Evolutionary conservation across 495 filamentous ascomycete genomes (phyloP), one percentile per base, ranked within the genome.

Genomic region (Aspergillus olivimuriae): DNA sequence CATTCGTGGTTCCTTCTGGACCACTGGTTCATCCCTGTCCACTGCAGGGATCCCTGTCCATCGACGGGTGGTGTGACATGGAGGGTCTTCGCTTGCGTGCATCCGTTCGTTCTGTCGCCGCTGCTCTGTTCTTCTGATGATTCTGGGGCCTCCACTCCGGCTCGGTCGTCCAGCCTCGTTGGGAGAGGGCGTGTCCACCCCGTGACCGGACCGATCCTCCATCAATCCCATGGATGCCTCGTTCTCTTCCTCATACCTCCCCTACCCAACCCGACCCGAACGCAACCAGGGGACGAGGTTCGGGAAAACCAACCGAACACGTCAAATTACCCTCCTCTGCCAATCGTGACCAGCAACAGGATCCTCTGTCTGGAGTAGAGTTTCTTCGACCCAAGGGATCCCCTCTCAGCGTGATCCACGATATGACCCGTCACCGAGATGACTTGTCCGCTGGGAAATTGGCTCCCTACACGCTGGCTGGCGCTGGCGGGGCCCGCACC

Each of bases 1-100:
- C 53, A 55, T 63, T 60, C 63, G 65, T 69, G 65, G 65, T 66
- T 53, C 44, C 4, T 39, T 69, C 61, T 65, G 38, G 43, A 31
- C 65, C 65, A 69, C 47, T 63, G 56, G 51, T 59, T 63, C 38
- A 33, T 47, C 34, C 39, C 47, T 50, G 46, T 50, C 34, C 31
- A 36, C 51, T 50, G 50, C 47, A 50, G 26, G 42, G 41, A 57
- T 53, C 55, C 55, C 55, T 57, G 55, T 42, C 50, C 47, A 31
- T 44, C 18, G 16, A 21, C 35, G 39, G 39, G 32, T 39, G 47
- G 55, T 62, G 62, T 62, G 61, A 67, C 61, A 47, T 54, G 42
- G 34, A 44, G 39, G 38, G 22, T n/a, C 41, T 37, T 50, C 50
- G 54, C 54, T 52, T 57, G 54, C 50, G 48, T 53, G 54, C 50